Evolutionary conservation across 345 rosid genomes (phyloP).

Genomic region (Turnera subulata): DNA sequence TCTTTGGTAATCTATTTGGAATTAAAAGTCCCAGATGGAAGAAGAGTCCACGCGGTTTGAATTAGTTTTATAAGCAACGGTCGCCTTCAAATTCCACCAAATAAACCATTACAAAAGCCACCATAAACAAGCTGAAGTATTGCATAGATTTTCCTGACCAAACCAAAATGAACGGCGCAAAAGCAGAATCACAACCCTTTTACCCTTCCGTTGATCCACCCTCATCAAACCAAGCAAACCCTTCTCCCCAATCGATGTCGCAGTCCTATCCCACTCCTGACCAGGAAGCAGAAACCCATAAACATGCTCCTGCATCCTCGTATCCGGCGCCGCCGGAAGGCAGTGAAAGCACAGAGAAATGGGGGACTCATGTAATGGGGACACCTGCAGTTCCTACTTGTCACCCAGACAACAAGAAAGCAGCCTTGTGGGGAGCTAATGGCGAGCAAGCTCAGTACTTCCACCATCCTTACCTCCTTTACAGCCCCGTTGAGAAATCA

Average conservation of each 20-base stretch:
- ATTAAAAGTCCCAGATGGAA: no score
- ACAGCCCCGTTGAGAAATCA: conserved; percentile 37
- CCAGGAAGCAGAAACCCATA: conserved; percentile 5
- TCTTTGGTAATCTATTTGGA: no score
- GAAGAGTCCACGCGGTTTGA: background rate
- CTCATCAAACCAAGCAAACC: conserved; percentile 5
- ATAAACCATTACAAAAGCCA: background rate
- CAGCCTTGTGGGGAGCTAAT: conserved; percentile 49
- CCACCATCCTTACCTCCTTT: conserved; percentile 47
- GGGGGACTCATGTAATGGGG: conserved; percentile 60
- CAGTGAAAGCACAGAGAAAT: conserved; percentile 28
- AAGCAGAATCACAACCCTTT: conserved; percentile 13
- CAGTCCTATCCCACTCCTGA: no score
- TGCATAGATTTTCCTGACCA: background rate
- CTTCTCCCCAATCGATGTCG: conserved; percentile 14
- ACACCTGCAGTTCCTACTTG: conserved; percentile 48
- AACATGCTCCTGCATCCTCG: conserved; percentile 13
- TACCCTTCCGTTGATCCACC: conserved; percentile 14
- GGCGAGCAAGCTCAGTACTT: conserved; percentile 23
- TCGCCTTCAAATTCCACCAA: background rate
- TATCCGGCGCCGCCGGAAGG: conserved; percentile 6
- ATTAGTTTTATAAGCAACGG: background rate
- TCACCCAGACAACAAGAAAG: conserved; percentile 58
- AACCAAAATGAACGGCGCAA: conserved; percentile 19
- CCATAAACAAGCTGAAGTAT: background rate